Evolutionary conservation across 164 flowering plant genomes (phyloP), one percentile per base, ranked within the genome.

Genomic region (Liriodendron chinense): DNA sequence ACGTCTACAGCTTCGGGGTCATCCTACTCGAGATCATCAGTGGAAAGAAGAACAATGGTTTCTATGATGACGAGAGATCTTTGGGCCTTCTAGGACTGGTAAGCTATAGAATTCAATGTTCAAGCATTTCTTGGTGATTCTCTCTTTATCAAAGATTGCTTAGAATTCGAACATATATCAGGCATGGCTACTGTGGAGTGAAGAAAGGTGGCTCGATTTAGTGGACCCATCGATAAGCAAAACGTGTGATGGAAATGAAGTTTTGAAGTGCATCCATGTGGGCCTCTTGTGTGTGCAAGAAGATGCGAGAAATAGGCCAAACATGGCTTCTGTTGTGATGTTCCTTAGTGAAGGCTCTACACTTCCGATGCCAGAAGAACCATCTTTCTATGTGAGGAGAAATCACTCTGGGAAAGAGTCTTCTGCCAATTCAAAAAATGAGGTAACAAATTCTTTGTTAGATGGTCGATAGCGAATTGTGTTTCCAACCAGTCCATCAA

Each of bases 1-100:
- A 87, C 74, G 87, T 89, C 47, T 89, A 78, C 34, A 86, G 92
- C 77, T 86, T 83, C 34, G 92, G 90, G 1, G 86, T 87, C 22
- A 56, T 87, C 1, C 68, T 87, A 13, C 65, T 89, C 8, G 92
- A 89, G 81, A 78, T 86, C 21, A 69, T 86, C 2, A 83, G 85
- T 74, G 89, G 92, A 2, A 80, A 73, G 78, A 89, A 69, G 77
- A 89, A 84, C 53, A 80, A 84, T 72, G 84, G 84, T 18, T 86
- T 85, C 74, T 22, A 34, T 64, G 75, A 78, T 18, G 74, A 80
- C 10, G 77, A 79, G 7, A 77, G 78, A 66, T 69, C 67, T 22
- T 64, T 64, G 67, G 24, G 67, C 67, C 67, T 64, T 64, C 67
- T 64, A 64, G 67, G 25, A 64, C 67, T 21, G 22, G 67, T 64